Percentiles rank a stretch among this genome's conserved stretches.
These are phyloP conservation scores for Rosa chinensis DNA, from an alignment of 306 rosid species.

Conservation along the genomic window DNA sequence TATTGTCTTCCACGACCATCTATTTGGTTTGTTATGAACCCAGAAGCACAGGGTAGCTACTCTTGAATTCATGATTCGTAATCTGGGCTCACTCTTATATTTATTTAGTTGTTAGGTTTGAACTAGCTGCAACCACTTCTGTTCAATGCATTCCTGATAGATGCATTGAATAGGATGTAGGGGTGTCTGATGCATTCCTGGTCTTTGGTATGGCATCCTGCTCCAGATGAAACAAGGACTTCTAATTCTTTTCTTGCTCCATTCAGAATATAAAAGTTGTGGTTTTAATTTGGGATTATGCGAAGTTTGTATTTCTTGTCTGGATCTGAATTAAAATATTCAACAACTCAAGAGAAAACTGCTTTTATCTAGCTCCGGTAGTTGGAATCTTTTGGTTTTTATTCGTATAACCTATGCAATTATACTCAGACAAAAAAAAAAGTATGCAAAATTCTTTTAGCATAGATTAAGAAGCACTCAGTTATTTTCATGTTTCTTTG, in stretches of 20 bases:
- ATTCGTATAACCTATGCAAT: not conserved
- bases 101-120: not conserved
- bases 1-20: not conserved
- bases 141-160: not conserved
- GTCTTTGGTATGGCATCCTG: constrained; percentile 9
- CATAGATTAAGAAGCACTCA: constrained; percentile 14
- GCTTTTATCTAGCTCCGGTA: constrained; percentile 24
- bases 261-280: not conserved
- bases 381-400: not conserved
- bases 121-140: not conserved
- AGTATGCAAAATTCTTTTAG: constrained; percentile 2
- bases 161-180: not conserved
- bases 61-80: not conserved
- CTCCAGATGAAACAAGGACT: constrained; percentile 5
- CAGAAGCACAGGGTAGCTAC: not conserved
- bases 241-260: not conserved
- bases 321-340: not conserved
- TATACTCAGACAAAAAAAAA: not conserved
- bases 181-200: not conserved
- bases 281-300: not conserved
- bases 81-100: not conserved
- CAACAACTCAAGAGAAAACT: not conserved
- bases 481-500: constrained; percentile 5
- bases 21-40: not conserved
- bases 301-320: not conserved